phyloP scores from a whole-genome alignment of 345 rosid genomes.

The Brassica incana region DNA sequence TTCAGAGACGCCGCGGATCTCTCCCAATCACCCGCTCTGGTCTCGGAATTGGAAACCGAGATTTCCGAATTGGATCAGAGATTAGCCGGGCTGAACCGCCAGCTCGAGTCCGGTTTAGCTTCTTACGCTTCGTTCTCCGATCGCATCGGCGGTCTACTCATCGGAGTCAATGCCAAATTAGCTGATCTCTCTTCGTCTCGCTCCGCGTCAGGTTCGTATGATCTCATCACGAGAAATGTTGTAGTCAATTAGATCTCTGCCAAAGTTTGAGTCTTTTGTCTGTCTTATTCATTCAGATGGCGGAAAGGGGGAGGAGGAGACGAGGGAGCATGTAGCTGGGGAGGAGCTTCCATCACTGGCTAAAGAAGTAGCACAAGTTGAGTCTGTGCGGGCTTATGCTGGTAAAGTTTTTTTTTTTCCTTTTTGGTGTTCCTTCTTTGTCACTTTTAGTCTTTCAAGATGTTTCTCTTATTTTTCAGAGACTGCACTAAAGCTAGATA shows the following conservation, averaged over 20 bases:
- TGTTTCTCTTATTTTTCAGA: conserved; percentile 54
- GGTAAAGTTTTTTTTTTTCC: conserved; percentile 46
- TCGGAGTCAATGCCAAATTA: conserved; percentile 48
- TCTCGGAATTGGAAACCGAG: conserved; percentile 56
- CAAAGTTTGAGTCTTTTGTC: background rate
- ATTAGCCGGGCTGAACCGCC: conserved; percentile 51
- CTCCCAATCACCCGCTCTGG: conserved; percentile 48
- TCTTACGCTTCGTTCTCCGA: conserved; percentile 71
- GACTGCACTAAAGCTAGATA: conserved; percentile 81
- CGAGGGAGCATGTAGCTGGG: conserved; percentile 49
- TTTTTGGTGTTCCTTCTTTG: background rate
- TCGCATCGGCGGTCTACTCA: conserved; percentile 45
- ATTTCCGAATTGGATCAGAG: conserved; percentile 60
- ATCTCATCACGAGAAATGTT: background rate
- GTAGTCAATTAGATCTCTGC: background rate
- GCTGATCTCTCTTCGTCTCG: conserved; percentile 55
- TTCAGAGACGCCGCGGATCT: conserved; percentile 50
- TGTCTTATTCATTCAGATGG: conserved; percentile 38
- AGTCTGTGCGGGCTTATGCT: conserved; percentile 76
- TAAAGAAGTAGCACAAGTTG: conserved; percentile 88
- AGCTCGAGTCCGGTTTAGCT: conserved; percentile 53
- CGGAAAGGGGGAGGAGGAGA: conserved; percentile 35
- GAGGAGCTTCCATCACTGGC: conserved; percentile 81
- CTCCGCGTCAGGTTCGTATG: conserved; percentile 50
- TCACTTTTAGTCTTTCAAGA: background rate